A percentile compares a stretch with the other conserved stretches of the same genome.
Evolutionary conservation across 352 stramenopile species (phyloP).

Genomic region (Globisporangium camurandrum): DNA sequence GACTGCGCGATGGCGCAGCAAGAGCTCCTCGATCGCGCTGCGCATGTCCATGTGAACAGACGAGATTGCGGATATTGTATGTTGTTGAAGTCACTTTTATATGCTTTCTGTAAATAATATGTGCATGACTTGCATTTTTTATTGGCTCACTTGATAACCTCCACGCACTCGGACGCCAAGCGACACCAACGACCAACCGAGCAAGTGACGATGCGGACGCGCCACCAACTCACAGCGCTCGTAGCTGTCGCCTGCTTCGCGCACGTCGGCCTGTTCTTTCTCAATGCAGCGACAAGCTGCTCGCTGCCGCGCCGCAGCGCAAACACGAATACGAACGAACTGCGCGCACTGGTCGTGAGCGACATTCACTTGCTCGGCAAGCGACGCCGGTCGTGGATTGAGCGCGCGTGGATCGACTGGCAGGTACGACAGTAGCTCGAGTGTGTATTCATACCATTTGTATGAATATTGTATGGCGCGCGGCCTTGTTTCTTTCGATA

Average conservation of each 20-base stretch:
- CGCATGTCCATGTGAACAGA: conserved; percentile 4
- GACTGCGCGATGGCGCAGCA: conserved; percentile 31
- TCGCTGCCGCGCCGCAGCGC: background rate
- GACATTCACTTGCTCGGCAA: conserved; percentile 75
- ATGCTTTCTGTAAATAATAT: too few relatives aligned
- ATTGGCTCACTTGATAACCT: too few relatives aligned
- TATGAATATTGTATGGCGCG: too few relatives aligned
- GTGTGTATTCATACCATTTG: background rate
- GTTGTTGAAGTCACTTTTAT: too few relatives aligned
- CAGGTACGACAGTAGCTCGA: conserved; percentile 19
- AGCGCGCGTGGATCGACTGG: conserved; percentile 71
- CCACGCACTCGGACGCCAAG: too few relatives aligned
- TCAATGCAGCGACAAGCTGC: conserved; percentile 32
- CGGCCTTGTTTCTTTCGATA: too few relatives aligned
- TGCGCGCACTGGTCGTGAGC: conserved; percentile 51
- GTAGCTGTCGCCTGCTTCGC: conserved; percentile 22
- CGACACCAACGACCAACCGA: background rate
- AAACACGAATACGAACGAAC: background rate
- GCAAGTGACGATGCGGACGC: conserved; percentile 9
- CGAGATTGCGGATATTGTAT: too few relatives aligned
- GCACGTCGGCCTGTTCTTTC: conserved; percentile 55
- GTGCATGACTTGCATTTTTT: too few relatives aligned
- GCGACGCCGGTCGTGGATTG: conserved; percentile 37
- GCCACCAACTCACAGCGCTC: conserved; percentile 17
- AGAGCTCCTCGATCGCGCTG: conserved; percentile 32